phyloP scores from a whole-genome alignment of 192 early-diverging fungal genomes.

The Chytriomyces confervae region DNA sequence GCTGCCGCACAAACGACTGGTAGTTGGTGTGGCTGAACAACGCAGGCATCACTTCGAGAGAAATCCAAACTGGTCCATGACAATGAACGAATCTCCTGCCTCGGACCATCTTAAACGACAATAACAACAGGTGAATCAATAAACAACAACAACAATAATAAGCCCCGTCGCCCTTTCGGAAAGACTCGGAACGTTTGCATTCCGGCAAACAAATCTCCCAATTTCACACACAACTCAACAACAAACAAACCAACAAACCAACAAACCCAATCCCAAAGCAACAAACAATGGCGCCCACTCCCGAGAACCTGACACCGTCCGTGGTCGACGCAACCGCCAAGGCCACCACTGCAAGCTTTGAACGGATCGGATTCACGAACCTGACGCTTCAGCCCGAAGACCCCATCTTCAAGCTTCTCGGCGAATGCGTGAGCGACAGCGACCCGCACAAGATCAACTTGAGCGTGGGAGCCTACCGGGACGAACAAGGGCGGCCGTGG shows the following conservation, averaged over 20 bases:
- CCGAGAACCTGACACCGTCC: neutral
- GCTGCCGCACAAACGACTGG: constrained; percentile 52
- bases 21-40: constrained; percentile 2
- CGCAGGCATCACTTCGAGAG: constrained; percentile 36
- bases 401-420: constrained; percentile 88
- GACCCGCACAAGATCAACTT: constrained; percentile 85
- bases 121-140: no score
- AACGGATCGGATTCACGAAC: neutral
- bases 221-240: no score
- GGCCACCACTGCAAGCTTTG: neutral
- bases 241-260: no score
- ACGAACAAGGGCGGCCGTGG: constrained; percentile 90
- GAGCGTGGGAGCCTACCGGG: constrained; percentile 94
- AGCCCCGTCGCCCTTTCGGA: no score
- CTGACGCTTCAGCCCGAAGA: constrained; percentile 66
- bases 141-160: no score
- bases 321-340: neutral
- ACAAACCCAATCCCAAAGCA: no score
- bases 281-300: neutral
- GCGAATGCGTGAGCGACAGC: constrained; percentile 79
- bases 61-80: constrained; percentile 32
- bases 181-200: no score
- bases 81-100: constrained; percentile 32
- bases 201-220: no score
- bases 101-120: no score